Conservation (phyloP, 805 yeast genomes). For the Saccharomycopsis javanensis region DNA sequence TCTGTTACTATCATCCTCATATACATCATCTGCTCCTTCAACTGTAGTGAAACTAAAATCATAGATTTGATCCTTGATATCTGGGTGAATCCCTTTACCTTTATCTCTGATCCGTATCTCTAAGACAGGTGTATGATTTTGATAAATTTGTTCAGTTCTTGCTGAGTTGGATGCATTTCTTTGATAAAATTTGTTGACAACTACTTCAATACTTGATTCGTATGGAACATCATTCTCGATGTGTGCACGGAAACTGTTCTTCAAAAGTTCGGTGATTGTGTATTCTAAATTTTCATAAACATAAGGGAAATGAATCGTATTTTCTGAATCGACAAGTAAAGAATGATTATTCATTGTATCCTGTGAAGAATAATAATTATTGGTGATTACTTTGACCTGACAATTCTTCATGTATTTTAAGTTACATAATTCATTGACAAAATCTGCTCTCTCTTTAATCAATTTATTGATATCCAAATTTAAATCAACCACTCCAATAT, state of each 20-base stretch:
- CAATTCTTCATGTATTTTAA: constrained; percentile 76
- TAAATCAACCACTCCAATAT: constrained; percentile 59
- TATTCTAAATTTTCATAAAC: constrained; percentile 85
- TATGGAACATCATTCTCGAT: constrained; percentile 45
- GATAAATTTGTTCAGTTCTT: constrained; percentile 17
- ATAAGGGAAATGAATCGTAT: constrained; percentile 55
- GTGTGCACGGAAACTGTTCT: constrained; percentile 81
- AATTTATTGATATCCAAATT: constrained; percentile 54
- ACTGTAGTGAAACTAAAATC: constrained; percentile 83
- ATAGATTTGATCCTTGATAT: constrained; percentile 56
- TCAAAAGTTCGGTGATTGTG: constrained; percentile 74
- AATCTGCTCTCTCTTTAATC: constrained; percentile 53
- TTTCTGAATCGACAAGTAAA: constrained; percentile 4
- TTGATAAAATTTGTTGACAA: constrained; percentile 12
- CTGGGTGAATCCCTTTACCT: constrained; percentile 81
- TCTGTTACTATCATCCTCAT: constrained; percentile 30
- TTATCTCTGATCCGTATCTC: constrained; percentile 74
- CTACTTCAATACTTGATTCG: constrained; percentile 23
- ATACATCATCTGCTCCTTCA: constrained; percentile 45
- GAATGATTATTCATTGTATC: constrained; percentile 11
- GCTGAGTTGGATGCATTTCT: constrained; percentile 20
- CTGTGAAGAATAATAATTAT: constrained; percentile 7
- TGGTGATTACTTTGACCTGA: constrained; percentile 41
- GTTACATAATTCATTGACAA: constrained; percentile 74
- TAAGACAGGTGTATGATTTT: constrained; percentile 36